Conservation (phyloP, 1,139 yeast species). For the Suhomyces terraborum region DNA sequence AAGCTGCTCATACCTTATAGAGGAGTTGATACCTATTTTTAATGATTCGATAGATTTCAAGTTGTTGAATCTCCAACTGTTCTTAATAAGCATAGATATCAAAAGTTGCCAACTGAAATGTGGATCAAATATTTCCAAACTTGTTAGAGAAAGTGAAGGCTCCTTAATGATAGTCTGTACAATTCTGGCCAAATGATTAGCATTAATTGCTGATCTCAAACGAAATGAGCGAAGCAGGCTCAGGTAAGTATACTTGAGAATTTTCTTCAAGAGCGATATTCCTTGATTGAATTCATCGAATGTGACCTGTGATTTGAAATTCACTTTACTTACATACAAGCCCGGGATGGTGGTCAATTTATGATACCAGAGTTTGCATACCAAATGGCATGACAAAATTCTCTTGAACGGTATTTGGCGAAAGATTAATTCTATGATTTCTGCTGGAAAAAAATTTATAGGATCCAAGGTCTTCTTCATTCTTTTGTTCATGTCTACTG, state of each 20-base stretch:
- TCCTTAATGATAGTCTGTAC: conserved; percentile 29
- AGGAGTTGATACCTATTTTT: conserved; percentile 32
- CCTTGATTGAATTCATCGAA: conserved; percentile 36
- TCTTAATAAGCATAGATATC: conserved; percentile 27
- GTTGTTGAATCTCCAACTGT: conserved; percentile 29
- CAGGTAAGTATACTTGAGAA: conserved; percentile 21
- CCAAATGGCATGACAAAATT: conserved; percentile 33
- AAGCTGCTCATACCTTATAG: conserved; percentile 24
- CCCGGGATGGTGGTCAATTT: conserved; percentile 29
- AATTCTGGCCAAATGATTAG: conserved; percentile 28
- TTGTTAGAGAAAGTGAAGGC: conserved; percentile 22
- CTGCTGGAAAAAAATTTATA: conserved; percentile 31
- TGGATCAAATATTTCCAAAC: conserved; percentile 30
- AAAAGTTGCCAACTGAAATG: conserved; percentile 30
- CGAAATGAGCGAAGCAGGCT: conserved; percentile 24
- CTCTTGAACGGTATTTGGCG: conserved; percentile 22
- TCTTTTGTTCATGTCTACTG: neutral
- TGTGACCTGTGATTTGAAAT: conserved; percentile 30
- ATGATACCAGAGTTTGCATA: conserved; percentile 37
- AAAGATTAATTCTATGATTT: conserved; percentile 34
- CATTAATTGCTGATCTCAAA: conserved; percentile 29
- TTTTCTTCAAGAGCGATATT: conserved; percentile 27
- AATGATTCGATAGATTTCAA: conserved; percentile 26
- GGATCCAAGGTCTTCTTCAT: conserved; percentile 27
- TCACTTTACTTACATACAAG: conserved; percentile 27